These are phyloP conservation scores for Thermoascus crustaceus DNA, from an alignment of 2,329 filamentous ascomycete species.

Conservation along the genomic window DNA sequence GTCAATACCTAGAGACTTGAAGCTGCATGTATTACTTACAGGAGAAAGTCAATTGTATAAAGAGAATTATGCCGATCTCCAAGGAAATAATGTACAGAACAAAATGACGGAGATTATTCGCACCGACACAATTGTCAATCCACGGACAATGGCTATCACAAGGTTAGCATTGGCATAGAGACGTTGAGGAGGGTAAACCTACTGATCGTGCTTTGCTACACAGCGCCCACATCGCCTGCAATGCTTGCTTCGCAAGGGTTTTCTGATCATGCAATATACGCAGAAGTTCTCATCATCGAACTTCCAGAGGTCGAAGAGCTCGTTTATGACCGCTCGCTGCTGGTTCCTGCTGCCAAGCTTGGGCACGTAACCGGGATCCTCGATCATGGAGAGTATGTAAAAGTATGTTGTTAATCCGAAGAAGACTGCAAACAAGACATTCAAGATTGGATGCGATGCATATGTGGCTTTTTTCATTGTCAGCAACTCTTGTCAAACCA, in stretches of 20 bases:
- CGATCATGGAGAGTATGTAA: slow-evolving; percentile 74
- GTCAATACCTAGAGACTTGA: slow-evolving; percentile 4
- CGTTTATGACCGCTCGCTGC: slow-evolving; percentile 81
- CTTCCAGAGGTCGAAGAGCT: slow-evolving; percentile 74
- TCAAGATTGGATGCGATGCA: slow-evolving; percentile 60
- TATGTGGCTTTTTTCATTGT: slow-evolving; percentile 53
- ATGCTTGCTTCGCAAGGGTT: slow-evolving; percentile 89
- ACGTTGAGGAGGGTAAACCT: slow-evolving; percentile 35
- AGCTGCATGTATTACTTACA: slow-evolving; percentile 46
- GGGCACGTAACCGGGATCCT: slow-evolving; percentile 87
- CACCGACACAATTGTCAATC: slow-evolving; percentile 92
- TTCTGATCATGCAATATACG: slow-evolving; percentile 86
- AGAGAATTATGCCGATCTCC: slow-evolving; percentile 63
- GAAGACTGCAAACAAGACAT: slow-evolving; percentile 62
- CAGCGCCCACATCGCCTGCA: slow-evolving; percentile 86
- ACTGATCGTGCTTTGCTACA: slow-evolving; percentile 96
- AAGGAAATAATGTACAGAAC: slow-evolving; percentile 78
- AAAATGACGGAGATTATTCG: slow-evolving; percentile 95
- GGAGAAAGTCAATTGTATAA: slow-evolving; percentile 63
- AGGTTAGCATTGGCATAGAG: slow-evolving; percentile 3
- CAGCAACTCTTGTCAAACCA: slow-evolving; percentile 17
- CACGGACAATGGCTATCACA: slow-evolving; percentile 80
- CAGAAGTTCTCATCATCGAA: slow-evolving; percentile 95
- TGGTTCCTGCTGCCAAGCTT: slow-evolving; percentile 83
- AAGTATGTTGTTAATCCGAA: slow-evolving; percentile 70